Percentiles rank a stretch among this genome's conserved stretches.
Evolutionary conservation across 139 green algal species (phyloP).

Genomic region (Coelastrella sp.): DNA sequence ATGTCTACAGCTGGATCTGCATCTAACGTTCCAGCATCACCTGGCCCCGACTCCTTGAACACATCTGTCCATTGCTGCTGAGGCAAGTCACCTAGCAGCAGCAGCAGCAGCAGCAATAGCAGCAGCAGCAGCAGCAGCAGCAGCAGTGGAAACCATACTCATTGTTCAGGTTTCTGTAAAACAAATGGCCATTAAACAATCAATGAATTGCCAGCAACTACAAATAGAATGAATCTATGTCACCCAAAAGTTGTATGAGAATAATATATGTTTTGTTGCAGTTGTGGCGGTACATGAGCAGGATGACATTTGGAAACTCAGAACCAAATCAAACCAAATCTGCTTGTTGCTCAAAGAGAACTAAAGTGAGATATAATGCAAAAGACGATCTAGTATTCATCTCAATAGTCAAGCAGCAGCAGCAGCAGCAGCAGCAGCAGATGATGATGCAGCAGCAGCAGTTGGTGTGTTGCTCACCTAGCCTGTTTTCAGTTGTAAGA

Average conservation of each 20-base stretch:
- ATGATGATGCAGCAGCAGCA: neutral
- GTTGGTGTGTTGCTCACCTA: neutral
- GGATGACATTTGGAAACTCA: too few species aligned
- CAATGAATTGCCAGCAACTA: too few species aligned
- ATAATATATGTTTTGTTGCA: too few species aligned
- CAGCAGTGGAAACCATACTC: neutral
- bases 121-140: neutral
- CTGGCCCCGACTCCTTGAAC: conserved; percentile 70
- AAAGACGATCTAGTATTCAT: neutral
- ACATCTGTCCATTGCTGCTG: conserved; percentile 74
- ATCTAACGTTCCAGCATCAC: conserved; percentile 27
- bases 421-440: neutral
- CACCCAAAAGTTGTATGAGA: too few species aligned
- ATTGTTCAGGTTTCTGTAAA: too few species aligned
- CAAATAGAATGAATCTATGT: too few species aligned
- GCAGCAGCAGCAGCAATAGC: neutral
- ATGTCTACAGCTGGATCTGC: conserved; percentile 12
- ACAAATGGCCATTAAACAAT: too few species aligned
- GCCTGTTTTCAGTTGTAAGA: conserved; percentile 60
- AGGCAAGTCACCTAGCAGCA: conserved; percentile 46
- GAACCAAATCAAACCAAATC: too few species aligned
- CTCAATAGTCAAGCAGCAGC: neutral
- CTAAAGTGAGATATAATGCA: neutral
- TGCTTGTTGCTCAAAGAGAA: too few species aligned
- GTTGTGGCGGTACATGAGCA: too few species aligned